Base-by-base conservation (phyloP, 495 filamentous ascomycete species). In the Oidiodendron maius region DNA sequence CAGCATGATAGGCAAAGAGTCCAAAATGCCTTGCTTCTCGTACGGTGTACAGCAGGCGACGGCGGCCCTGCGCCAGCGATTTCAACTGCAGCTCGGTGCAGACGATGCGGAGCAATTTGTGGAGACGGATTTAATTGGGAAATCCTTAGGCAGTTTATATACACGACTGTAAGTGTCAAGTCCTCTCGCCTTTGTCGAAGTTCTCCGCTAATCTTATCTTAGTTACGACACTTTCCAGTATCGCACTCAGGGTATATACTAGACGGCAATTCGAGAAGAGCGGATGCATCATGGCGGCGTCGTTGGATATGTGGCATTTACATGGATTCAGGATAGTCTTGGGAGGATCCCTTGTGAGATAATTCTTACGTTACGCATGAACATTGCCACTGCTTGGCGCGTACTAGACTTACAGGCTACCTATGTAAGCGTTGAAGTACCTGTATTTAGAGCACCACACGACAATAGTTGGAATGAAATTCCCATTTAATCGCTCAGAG, bases 141-240 rank as follows among this genome's bases (percentile, higher is more conserved):
- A 87, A 71, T 80, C 80, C 48, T 62, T 80, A 22, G 83, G 84
- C 50, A 87, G 83, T 56, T 89, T 88, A 61, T 89, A 85, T 56
- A 89, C 84, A 61, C 72, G 85, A 71, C 71, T 83, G 80, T 82
- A 55, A 71, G 77, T 67, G 34, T 22, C 32, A 50, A 26, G 23
- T 22, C 34, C 20, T 22, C 38, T 18, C 48, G 40, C 6, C 40
- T 35, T 21, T 15, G 12, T 24, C 35, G 16, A 42, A 23, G 35
- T 10, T 18, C 11, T 40, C 20, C 13, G 20, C 38, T 40, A 21
- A 42, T 26, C n/a, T 2, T 35, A 17, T 1, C 32, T n/a, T 44
- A 83, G 80, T 64, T 88, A 88, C 64, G 84, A 88, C 64, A 86
- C 84, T 51, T 88, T 86, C 64, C 84, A 88, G 59, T 88, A 88